These are phyloP conservation scores for Trichopus zeylanicus DNA, from an alignment of 116 monocot genomes.

Conservation along the genomic window DNA sequence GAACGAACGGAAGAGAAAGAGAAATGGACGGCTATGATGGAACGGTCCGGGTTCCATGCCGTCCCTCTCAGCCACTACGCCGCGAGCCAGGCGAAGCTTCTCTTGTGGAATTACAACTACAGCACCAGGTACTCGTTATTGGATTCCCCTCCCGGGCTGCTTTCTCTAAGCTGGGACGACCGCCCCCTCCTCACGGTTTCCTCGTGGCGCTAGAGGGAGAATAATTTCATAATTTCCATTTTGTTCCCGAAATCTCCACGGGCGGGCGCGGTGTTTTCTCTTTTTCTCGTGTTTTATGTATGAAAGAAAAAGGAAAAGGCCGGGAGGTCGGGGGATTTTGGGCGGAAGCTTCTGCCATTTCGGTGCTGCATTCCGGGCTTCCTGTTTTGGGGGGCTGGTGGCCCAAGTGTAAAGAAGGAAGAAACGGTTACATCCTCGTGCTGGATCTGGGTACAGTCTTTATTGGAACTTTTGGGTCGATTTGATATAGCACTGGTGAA, in stretches of 20 bases:
- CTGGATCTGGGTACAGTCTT: no score
- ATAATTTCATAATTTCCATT: neutral
- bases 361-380: no score
- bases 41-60: constrained; percentile 43
- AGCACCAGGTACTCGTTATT: constrained; percentile 62
- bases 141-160: constrained; percentile 51
- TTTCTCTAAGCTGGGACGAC: constrained; percentile 72
- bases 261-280: no score
- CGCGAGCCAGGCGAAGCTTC: constrained; percentile 76
- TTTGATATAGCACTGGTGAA: no score
- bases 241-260: neutral
- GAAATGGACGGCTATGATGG: constrained; percentile 68
- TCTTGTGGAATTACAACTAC: constrained; percentile 92
- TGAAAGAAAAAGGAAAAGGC: neutral
- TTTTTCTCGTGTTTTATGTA: constrained; percentile 1
- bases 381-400: no score
- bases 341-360: no score
- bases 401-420: no score
- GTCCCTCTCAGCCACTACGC: constrained; percentile 72
- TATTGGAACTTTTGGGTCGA: no score
- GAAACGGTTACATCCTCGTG: no score
- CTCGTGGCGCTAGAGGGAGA: constrained; percentile 54
- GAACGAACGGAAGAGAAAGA: constrained; percentile 58
- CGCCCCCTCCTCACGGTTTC: constrained; percentile 75
- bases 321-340: no score